Evolutionary conservation across 2,329 filamentous ascomycete genomes (phyloP), one percentile per base, ranked within the genome.

Genomic region (Verticillium albo-atrum): DNA sequence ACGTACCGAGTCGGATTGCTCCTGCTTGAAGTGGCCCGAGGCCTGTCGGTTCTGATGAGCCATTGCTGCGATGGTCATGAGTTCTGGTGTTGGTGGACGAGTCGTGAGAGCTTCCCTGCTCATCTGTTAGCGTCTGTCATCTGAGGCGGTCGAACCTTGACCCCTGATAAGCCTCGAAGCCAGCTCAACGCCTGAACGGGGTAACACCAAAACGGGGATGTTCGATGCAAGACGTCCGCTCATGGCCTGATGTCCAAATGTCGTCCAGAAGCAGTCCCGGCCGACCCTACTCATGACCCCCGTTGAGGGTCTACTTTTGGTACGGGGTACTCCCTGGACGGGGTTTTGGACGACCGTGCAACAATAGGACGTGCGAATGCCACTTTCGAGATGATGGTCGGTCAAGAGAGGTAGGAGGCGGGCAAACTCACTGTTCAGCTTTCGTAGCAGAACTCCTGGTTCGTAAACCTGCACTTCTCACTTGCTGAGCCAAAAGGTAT

Each of bases 1-100:
- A 68, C 71, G 68, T 68, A 74, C 71, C 59, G 65, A 55, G 60
- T 68, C 66, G 30, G 63, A 54, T 37, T 66, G 64, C 54, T 72
- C 71, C 37, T 73, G 68, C 63, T 72, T 73, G 64, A 64, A 65
- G 37, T 61, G 61, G 37, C 58, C 64, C 25, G 63, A 59, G 56
- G 64, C 56, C 61, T 63, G 64, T 25, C 63, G 64, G 54, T 65
- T 63, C 57, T 65, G 64, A 26, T 60, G 63, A 61, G 64, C 64
- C 56, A 30, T 53, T 53, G 63, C 60, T 62, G 58, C 62, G 55
- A 66, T 58, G 52, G 62, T 64, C 63, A 62, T 64, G 55, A 59
- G 60, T 60, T 63, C 60, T 62, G n/a, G 53, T 28, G 23, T 23
- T 25, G 9, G 37, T 23, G n/a, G n/a, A 25, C 37, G 37, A 25